Conservation (phyloP, 345 rosid genomes). For the Lumnitzera littorea region DNA sequence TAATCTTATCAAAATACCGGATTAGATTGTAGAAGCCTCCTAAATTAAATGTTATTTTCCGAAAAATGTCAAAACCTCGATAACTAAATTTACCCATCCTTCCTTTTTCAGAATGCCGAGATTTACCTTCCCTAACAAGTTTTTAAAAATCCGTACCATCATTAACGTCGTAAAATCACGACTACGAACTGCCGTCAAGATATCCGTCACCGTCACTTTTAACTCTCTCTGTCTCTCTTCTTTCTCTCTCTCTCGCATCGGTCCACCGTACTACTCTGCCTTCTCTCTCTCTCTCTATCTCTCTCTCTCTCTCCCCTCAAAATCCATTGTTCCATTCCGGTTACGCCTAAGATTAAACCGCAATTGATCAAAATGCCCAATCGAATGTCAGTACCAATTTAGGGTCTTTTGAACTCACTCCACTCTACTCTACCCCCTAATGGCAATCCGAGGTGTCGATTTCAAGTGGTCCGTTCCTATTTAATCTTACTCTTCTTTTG, state of each 20-base stretch:
- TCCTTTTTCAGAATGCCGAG: too few species aligned
- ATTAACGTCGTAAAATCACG: neutral
- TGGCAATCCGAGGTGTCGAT: conserved; percentile 90
- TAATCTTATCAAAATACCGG: too few species aligned
- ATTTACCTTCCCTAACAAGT: too few species aligned
- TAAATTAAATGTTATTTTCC: too few species aligned
- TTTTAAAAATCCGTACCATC: neutral
- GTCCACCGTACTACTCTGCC: too few species aligned
- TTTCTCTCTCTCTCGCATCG: neutral
- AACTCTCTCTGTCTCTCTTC: conserved; percentile 1
- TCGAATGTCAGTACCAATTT: conserved; percentile 3
- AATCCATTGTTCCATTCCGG: too few species aligned
- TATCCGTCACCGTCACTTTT: neutral
- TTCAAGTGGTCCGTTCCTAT: conserved; percentile 75
- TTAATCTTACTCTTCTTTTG: neutral
- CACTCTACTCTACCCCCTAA: conserved; percentile 5
- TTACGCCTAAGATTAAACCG: too few species aligned
- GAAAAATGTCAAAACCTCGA: too few species aligned
- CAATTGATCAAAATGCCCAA: neutral
- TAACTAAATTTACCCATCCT: too few species aligned
- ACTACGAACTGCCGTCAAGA: conserved; percentile 5
- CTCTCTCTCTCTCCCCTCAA: too few species aligned
- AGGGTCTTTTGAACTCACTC: conserved; percentile 12
- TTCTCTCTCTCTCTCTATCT: too few species aligned
- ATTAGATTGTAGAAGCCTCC: too few species aligned